Evolutionary conservation across 805 yeast genomes (phyloP).

Genomic region (Lachancea kluyveri): DNA sequence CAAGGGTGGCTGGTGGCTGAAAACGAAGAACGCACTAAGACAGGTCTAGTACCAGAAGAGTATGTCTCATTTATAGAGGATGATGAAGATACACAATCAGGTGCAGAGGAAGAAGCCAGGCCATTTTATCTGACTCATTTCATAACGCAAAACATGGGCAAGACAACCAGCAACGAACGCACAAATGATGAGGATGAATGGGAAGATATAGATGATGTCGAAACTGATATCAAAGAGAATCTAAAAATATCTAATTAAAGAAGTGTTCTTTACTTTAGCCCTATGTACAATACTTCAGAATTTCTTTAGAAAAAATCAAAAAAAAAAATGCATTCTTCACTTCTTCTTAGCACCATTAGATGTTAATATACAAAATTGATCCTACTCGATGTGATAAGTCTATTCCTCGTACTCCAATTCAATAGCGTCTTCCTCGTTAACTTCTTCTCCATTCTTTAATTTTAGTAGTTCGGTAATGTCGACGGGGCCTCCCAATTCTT

Average conservation of each 20-base stretch:
- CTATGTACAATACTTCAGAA: no score
- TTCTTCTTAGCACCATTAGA: no score
- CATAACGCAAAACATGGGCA: slow-evolving; percentile 24
- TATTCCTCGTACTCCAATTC: slow-evolving; percentile 23
- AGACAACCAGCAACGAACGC: slow-evolving; percentile 19
- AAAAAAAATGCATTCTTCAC: no score
- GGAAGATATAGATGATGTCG: slow-evolving; percentile 38
- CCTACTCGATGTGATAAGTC: no score
- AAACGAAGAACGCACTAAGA: slow-evolving; percentile 36
- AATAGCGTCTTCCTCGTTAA: slow-evolving; percentile 34
- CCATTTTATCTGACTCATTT: slow-evolving; percentile 41
- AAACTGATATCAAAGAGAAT: slow-evolving; percentile 23
- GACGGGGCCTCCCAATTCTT: slow-evolving; percentile 56
- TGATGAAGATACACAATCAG: slow-evolving; percentile 16
- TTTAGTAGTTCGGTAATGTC: slow-evolving; percentile 28
- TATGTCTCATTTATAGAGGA: slow-evolving; percentile 56
- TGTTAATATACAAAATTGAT: no score
- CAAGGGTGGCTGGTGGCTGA: slow-evolving; percentile 98
- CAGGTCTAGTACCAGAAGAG: slow-evolving; percentile 93
- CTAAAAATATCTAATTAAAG: slow-evolving; percentile 26
- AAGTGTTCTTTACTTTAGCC: no score
- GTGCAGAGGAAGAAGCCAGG: slow-evolving; percentile 32
- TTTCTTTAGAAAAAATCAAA: no score
- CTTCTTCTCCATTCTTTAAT: slow-evolving; percentile 32
- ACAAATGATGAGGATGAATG: slow-evolving; percentile 27